phyloP scores from a whole-genome alignment of 257 asterid genomes.

The Solanum gracilifrons region DNA sequence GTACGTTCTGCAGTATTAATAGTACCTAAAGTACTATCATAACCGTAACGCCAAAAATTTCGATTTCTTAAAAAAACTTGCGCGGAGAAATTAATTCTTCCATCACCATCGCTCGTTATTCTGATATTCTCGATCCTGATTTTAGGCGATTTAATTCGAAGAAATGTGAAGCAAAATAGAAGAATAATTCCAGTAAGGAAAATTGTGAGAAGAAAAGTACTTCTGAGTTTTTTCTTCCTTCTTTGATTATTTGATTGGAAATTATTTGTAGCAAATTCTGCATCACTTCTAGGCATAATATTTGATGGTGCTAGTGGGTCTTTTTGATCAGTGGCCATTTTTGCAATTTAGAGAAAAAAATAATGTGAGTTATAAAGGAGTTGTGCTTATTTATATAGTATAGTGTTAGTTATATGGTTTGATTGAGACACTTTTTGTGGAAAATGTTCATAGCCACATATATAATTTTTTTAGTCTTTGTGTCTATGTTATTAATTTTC shows the following conservation, averaged over 20 bases:
- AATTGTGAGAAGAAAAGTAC: slow-evolving; percentile 11
- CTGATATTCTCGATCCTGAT: slow-evolving; percentile 9
- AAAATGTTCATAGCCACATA: not conserved
- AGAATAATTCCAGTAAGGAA: slow-evolving; percentile 15
- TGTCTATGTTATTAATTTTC: not conserved
- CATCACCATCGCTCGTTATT: not conserved
- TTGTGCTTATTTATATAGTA: not conserved
- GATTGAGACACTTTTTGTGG: not conserved
- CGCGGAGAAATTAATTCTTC: not conserved
- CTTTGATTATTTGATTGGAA: not conserved
- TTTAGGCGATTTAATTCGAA: slow-evolving; percentile 21
- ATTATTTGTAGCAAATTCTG: slow-evolving; percentile 10
- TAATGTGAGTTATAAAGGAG: not conserved
- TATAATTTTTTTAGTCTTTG: not conserved
- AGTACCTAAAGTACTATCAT: not conserved
- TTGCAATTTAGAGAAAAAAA: not conserved
- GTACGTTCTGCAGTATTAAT: not conserved
- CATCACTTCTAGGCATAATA: slow-evolving; percentile 27
- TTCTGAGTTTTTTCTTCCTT: slow-evolving; percentile 22
- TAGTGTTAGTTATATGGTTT: not conserved
- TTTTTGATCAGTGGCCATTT: not conserved
- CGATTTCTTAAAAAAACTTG: not conserved
- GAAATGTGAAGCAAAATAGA: slow-evolving; percentile 6
- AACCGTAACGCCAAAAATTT: not conserved
- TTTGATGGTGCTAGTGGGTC: slow-evolving; percentile 28